These are phyloP conservation scores for Corylus avellana DNA, from an alignment of 306 rosid genomes.

Conservation along the genomic window DNA sequence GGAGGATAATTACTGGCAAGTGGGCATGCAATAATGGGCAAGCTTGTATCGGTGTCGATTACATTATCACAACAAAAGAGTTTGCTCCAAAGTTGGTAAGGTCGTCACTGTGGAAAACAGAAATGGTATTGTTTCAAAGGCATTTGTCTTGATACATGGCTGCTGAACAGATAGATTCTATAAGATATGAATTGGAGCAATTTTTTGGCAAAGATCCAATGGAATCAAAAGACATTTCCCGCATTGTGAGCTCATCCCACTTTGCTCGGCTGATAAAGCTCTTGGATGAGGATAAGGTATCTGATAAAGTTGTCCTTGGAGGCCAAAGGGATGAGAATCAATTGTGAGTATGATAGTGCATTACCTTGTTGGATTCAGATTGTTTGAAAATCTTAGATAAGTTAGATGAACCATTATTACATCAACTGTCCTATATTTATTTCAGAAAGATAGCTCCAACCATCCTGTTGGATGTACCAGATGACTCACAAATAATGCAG, in stretches of 20 bases:
- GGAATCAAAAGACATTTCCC: conserved; percentile 62
- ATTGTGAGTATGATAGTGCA: conserved; percentile 47
- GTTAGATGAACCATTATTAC: conserved; percentile 2
- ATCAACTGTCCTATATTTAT: conserved; percentile 4
- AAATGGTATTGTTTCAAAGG: neutral
- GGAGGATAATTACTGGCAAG: conserved; percentile 77
- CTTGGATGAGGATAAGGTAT: conserved; percentile 63
- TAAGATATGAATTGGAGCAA: conserved; percentile 51
- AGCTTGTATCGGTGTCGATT: conserved; percentile 79
- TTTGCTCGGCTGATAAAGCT: conserved; percentile 60
- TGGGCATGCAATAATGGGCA: conserved; percentile 87
- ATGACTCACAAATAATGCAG: conserved; percentile 64
- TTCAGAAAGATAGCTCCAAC: conserved; percentile 85
- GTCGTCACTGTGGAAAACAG: conserved; percentile 8
- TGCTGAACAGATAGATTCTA: conserved; percentile 52
- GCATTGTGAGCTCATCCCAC: conserved; percentile 63
- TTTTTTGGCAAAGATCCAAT: conserved; percentile 60
- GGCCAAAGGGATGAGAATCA: conserved; percentile 69
- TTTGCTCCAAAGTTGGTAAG: conserved; percentile 77
- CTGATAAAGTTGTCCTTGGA: conserved; percentile 69
- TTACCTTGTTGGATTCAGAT: conserved; percentile 22
- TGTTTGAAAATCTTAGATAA: neutral
- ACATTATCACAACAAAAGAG: conserved; percentile 69
- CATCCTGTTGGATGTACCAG: conserved; percentile 66
- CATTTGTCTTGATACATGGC: conserved; percentile 17